Evolutionary conservation across 805 yeast genomes (phyloP).

Genomic region (Wickerhamiella australiensis): DNA sequence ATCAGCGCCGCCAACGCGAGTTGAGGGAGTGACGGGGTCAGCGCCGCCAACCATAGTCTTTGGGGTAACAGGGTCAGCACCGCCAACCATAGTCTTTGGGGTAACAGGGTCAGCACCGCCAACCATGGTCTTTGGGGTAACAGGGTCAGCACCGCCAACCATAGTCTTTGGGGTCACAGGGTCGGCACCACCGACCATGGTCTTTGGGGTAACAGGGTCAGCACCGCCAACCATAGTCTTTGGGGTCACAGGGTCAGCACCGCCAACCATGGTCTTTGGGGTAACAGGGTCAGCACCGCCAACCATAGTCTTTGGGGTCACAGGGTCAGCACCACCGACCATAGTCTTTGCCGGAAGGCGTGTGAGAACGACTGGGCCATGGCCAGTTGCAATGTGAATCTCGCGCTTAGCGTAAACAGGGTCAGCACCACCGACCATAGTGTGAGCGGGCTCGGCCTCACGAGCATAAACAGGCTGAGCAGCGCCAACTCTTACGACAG

Average conservation of each 20-base stretch:
- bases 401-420: neutral
- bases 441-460: neutral
- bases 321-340: neutral
- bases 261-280: neutral
- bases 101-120: slow-evolving; percentile 2
- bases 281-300: neutral
- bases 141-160: slow-evolving; percentile 1
- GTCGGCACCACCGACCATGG: neutral
- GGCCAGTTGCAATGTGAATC: neutral
- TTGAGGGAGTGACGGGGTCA: neutral
- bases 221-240: slow-evolving; percentile 1
- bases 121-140: neutral
- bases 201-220: neutral
- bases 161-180: neutral
- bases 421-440: neutral
- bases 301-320: neutral
- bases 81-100: neutral
- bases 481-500: neutral
- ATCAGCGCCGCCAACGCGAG: neutral
- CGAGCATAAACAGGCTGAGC: neutral
- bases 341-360: neutral
- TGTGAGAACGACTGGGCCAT: neutral
- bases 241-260: neutral
- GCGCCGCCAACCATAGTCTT: neutral
- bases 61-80: neutral